Percentiles rank a stretch among this genome's conserved stretches.
These are phyloP conservation scores for Neonectria ditissima DNA, from an alignment of 2,329 filamentous ascomycete genomes.

Conservation along the genomic window DNA sequence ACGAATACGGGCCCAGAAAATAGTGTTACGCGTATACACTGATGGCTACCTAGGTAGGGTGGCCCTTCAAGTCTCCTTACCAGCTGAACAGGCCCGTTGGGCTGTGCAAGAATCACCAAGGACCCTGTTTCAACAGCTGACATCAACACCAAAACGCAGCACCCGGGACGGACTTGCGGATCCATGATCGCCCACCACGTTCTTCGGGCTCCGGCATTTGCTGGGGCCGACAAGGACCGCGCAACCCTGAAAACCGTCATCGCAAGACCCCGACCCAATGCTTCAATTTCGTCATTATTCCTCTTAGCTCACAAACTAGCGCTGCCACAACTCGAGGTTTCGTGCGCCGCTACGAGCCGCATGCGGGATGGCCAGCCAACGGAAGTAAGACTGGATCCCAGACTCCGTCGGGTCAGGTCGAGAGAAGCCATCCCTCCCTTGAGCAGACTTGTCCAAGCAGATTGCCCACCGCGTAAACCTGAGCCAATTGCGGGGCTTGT, in stretches of 20 bases:
- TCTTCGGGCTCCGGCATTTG: slow-evolving; percentile 5
- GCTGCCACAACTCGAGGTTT: slow-evolving; percentile 37
- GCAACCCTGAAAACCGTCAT: slow-evolving; percentile 24
- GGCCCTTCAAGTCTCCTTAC: not conserved
- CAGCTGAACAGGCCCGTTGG: not conserved
- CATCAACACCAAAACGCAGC: slow-evolving; percentile 14
- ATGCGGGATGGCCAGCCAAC: slow-evolving; percentile 40
- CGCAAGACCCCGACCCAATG: slow-evolving; percentile 26
- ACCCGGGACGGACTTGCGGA: not conserved
- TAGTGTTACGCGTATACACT: not conserved
- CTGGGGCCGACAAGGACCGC: not conserved
- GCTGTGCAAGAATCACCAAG: not conserved
- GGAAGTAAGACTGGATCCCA: slow-evolving; percentile 31
- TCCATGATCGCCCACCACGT: slow-evolving; percentile 3
- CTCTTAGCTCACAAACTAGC: slow-evolving; percentile 41
- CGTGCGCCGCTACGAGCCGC: slow-evolving; percentile 40
- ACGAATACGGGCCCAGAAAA: too few relatives aligned
- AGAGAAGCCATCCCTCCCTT: slow-evolving; percentile 30
- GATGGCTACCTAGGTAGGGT: not conserved
- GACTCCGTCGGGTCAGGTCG: slow-evolving; percentile 30
- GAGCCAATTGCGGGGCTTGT: slow-evolving; percentile 25
- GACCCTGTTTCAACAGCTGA: slow-evolving; percentile 7
- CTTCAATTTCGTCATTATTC: slow-evolving; percentile 45
- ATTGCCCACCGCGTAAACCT: slow-evolving; percentile 34
- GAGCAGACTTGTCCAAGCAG: slow-evolving; percentile 27